phyloP scores from a whole-genome alignment of 441 rosid genomes.

The Capsella rubella region DNA sequence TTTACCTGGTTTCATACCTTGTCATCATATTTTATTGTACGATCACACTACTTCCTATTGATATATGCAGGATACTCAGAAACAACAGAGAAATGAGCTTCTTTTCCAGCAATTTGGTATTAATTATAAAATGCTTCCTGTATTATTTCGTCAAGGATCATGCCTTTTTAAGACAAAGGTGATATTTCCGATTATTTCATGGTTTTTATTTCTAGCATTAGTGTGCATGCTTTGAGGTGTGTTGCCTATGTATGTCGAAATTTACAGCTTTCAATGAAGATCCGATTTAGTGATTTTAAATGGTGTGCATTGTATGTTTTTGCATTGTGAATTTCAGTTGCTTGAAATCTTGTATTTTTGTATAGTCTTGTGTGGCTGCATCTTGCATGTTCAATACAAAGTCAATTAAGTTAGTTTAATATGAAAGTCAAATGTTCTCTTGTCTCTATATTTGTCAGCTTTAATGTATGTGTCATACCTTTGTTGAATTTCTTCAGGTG shows the following conservation, averaged over 20 bases:
- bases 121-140: conserved; percentile 72
- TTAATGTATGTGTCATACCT: conserved; percentile 7
- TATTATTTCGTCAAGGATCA: conserved; percentile 85
- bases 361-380: conserved; percentile 1
- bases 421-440: neutral
- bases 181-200: neutral
- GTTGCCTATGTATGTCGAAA: neutral
- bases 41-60: neutral
- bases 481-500: conserved; percentile 50
- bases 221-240: neutral
- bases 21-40: conserved; percentile 14
- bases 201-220: too few relatives aligned
- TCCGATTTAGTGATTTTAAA: neutral
- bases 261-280: neutral
- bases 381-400: neutral
- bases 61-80: conserved; percentile 61
- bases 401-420: neutral
- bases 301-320: conserved; percentile 2
- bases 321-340: neutral
- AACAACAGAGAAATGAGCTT: conserved; percentile 83
- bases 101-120: conserved; percentile 76
- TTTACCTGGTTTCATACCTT: conserved; percentile 4
- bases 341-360: neutral
- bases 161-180: conserved; percentile 76
- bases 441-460: neutral